phyloP scores from a whole-genome alignment of 352 stramenopile species.

The Globisporangium okanoganense region DNA sequence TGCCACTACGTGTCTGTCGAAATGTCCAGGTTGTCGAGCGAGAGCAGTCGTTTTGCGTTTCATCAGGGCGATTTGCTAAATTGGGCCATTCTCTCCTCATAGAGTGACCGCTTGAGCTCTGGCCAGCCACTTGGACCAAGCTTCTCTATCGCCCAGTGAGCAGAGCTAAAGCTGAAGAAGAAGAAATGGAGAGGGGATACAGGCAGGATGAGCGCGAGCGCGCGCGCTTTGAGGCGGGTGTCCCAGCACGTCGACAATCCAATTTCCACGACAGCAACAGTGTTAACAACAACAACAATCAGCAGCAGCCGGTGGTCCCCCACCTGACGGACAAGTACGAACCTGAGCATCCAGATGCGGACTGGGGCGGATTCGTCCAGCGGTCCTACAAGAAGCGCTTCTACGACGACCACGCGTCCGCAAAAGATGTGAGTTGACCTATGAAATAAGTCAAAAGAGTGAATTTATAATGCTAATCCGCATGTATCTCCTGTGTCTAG shows the following conservation, averaged over 20 bases:
- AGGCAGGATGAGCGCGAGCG: conserved; percentile 36
- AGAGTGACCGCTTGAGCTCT: neutral
- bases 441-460: too few species aligned
- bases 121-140: neutral
- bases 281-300: conserved; percentile 15
- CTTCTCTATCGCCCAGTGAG: neutral
- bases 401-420: conserved; percentile 31
- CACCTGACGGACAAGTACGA: conserved; percentile 68
- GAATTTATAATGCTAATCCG: too few species aligned
- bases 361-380: conserved; percentile 69
- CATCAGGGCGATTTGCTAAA: neutral
- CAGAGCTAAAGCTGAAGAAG: neutral
- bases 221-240: conserved; percentile 25
- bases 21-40: neutral
- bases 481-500: conserved; percentile 15
- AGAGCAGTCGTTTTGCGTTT: conserved; percentile 7
- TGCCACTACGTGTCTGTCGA: too few species aligned
- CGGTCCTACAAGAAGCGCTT: conserved; percentile 68
- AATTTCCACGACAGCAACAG: conserved; percentile 4
- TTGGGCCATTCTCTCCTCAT: neutral
- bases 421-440: conserved; percentile 35
- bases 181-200: conserved; percentile 41
- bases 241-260: conserved; percentile 2
- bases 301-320: conserved; percentile 27
- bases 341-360: conserved; percentile 64